Evolutionary conservation across 768 basidiomycete genomes (phyloP).

Genomic region (Auriscalpium orientale): DNA sequence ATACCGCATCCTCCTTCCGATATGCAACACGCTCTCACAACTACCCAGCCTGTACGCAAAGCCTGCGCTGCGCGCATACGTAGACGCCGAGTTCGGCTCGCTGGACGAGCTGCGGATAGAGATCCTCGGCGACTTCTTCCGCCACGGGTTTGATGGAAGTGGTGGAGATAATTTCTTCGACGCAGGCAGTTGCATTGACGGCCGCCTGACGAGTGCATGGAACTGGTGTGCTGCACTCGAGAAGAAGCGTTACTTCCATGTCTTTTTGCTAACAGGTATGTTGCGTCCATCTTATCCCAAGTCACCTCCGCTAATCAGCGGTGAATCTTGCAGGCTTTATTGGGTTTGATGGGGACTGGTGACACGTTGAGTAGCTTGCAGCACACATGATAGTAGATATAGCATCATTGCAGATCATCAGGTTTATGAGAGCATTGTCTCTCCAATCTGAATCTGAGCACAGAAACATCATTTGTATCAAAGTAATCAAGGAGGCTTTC

Average conservation of each 20-base stretch:
- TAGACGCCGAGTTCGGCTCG: slow-evolving; percentile 79
- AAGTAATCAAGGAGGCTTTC: too few species aligned
- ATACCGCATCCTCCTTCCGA: slow-evolving; percentile 81
- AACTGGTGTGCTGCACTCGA: slow-evolving; percentile 84
- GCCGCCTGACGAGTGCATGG: slow-evolving; percentile 84
- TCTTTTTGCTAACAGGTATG: slow-evolving; percentile 72
- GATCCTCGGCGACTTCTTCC: slow-evolving; percentile 78
- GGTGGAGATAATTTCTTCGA: slow-evolving; percentile 91
- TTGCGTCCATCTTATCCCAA: neutral
- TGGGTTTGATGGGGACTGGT: slow-evolving; percentile 86
- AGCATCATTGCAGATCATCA: too few species aligned
- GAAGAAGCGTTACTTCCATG: slow-evolving; percentile 78
- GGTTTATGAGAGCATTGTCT: too few species aligned
- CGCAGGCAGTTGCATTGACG: slow-evolving; percentile 80
- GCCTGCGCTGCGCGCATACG: slow-evolving; percentile 66
- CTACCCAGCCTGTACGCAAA: slow-evolving; percentile 60
- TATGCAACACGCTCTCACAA: slow-evolving; percentile 74
- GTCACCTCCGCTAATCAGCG: neutral
- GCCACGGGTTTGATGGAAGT: slow-evolving; percentile 83
- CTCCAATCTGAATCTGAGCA: too few species aligned
- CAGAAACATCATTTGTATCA: too few species aligned
- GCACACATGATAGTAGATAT: too few species aligned
- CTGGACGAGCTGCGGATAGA: slow-evolving; percentile 59
- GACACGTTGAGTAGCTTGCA: neutral
- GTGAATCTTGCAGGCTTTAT: slow-evolving; percentile 49